Evolutionary conservation across 768 basidiomycete species (phyloP).

Genomic region (Cubamyces lactineus): DNA sequence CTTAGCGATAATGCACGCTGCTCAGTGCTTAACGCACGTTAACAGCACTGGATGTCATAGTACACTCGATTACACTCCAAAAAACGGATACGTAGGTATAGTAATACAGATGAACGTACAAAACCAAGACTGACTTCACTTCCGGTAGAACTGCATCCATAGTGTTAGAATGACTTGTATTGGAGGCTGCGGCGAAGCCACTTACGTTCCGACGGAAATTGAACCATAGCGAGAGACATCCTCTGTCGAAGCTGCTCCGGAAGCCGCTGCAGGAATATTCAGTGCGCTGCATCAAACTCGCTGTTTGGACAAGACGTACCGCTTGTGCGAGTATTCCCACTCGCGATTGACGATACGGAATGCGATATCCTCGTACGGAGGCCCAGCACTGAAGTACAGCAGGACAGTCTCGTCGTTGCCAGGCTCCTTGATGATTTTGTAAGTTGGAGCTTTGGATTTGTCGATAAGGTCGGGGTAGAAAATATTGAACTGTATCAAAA

Average conservation of each 20-base stretch:
- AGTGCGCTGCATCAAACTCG: too few species aligned
- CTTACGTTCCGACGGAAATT: conserved; percentile 93
- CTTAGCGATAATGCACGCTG: neutral
- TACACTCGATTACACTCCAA: neutral
- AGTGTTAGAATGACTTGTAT: conserved; percentile 20
- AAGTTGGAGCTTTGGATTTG: conserved; percentile 95
- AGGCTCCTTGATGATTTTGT: conserved; percentile 91
- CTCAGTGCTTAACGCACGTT: too few species aligned
- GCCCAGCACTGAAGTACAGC: conserved; percentile 92
- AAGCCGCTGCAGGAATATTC: conserved; percentile 68
- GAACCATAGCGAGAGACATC: conserved; percentile 95
- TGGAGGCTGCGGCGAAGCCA: conserved; percentile 23
- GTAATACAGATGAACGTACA: neutral
- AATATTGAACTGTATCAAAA: conserved; percentile 73
- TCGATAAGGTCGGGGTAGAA: conserved; percentile 99
- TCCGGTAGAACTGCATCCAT: conserved; percentile 74
- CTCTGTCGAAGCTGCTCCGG: conserved; percentile 95
- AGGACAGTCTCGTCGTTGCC: conserved; percentile 96
- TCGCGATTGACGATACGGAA: conserved; percentile 97
- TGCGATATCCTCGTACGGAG: conserved; percentile 98
- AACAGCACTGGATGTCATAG: neutral
- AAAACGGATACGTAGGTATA: neutral
- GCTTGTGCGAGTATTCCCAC: conserved; percentile 98
- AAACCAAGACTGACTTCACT: conserved; percentile 40
- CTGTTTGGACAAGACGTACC: conserved; percentile 63